Evolutionary conservation across 2,329 filamentous ascomycete genomes (phyloP).

Genomic region (Fusarium chlamydosporum): DNA sequence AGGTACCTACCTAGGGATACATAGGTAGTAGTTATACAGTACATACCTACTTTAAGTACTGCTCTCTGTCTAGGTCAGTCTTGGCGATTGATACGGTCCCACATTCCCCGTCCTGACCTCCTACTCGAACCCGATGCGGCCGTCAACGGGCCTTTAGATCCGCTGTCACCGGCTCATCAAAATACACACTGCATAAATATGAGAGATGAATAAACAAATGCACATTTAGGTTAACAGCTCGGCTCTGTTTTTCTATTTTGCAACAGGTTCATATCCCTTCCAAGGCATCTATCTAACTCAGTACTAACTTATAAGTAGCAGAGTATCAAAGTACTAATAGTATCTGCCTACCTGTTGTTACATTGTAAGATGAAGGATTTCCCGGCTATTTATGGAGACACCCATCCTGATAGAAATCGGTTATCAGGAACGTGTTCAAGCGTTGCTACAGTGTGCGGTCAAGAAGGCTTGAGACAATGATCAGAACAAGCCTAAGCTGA

Average conservation of each 20-base stretch:
- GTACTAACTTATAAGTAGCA: neutral
- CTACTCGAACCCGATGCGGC: slow-evolving; percentile 23
- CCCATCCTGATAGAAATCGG: neutral
- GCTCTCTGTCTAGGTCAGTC: neutral
- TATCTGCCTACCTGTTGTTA: neutral
- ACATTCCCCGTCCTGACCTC: slow-evolving; percentile 18
- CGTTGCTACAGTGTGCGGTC: slow-evolving; percentile 16
- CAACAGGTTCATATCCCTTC: neutral
- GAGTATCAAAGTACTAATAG: neutral
- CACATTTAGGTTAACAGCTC: no score
- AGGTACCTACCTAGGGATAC: no score
- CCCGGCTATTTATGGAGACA: slow-evolving; percentile 40
- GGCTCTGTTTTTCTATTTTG: neutral
- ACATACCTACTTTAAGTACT: no score
- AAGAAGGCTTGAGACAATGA: slow-evolving; percentile 6
- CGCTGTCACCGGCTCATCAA: slow-evolving; percentile 9
- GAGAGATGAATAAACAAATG: neutral
- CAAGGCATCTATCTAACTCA: neutral
- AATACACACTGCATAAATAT: neutral
- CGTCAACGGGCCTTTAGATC: slow-evolving; percentile 19
- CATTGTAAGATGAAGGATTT: neutral
- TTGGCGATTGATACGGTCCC: slow-evolving; percentile 14
- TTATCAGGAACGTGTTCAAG: slow-evolving; percentile 20
- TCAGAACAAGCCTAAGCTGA: neutral
- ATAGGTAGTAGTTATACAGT: no score